These are phyloP conservation scores for Penicillium crustosum DNA, from an alignment of 2,329 filamentous ascomycete genomes.

Conservation along the genomic window DNA sequence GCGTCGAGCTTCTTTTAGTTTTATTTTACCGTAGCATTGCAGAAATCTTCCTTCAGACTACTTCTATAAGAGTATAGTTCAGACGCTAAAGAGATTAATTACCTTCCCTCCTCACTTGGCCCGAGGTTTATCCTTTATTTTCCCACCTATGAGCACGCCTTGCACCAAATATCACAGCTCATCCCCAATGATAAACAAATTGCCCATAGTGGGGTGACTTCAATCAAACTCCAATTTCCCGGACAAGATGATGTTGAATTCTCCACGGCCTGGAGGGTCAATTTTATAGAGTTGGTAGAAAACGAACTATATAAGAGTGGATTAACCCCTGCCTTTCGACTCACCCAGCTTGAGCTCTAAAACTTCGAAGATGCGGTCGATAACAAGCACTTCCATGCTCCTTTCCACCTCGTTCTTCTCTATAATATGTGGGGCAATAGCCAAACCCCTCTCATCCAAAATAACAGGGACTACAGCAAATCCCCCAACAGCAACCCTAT, in stretches of 20 bases:
- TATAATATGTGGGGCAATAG: neutral
- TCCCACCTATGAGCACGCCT: conserved; percentile 19
- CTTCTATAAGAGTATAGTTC: neutral
- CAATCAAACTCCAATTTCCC: neutral
- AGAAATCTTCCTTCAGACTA: neutral
- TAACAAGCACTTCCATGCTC: neutral
- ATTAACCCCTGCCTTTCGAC: too few relatives aligned
- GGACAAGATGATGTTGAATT: neutral
- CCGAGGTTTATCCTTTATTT: conserved; percentile 9
- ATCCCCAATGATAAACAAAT: neutral
- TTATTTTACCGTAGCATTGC: neutral
- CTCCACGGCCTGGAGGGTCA: neutral
- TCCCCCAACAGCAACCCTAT: conserved; percentile 23
- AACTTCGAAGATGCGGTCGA: neutral
- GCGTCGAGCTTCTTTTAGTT: neutral
- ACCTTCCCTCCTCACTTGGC: neutral
- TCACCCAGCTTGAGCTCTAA: neutral
- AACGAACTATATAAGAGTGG: neutral
- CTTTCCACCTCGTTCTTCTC: neutral
- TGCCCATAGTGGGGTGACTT: neutral
- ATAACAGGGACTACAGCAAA: conserved; percentile 13
- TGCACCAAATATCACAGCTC: neutral
- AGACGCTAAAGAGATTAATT: neutral
- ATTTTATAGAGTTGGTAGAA: neutral
- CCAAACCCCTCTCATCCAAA: neutral